Evolutionary conservation across 225 moss, liverwort and hornwort genomes (phyloP).

Genomic region (Asterella californica): DNA sequence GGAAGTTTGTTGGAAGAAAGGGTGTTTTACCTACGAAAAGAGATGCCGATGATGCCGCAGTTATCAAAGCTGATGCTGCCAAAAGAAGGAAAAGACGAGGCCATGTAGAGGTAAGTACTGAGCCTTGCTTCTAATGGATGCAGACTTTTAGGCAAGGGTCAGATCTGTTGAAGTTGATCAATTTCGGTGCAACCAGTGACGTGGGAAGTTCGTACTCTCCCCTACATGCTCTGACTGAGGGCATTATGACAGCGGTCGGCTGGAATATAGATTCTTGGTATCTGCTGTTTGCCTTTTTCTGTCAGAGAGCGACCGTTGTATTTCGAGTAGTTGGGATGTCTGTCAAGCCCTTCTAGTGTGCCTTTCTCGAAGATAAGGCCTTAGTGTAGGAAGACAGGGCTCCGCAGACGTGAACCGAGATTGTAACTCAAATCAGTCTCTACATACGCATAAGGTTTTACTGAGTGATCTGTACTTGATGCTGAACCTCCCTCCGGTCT

Average conservation of each 20-base stretch:
- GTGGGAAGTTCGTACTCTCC: background rate
- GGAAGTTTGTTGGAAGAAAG: conserved; percentile 20
- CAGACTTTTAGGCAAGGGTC: background rate
- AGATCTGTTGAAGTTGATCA: too few relatives aligned
- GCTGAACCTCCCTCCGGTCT: background rate
- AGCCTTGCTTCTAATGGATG: background rate
- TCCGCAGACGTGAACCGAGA: too few relatives aligned
- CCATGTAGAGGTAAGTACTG: conserved; percentile 65
- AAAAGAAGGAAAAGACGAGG: conserved; percentile 63
- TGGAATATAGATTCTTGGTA: too few relatives aligned
- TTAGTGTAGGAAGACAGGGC: too few relatives aligned
- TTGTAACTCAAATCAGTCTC: too few relatives aligned
- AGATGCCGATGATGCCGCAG: conserved; percentile 41
- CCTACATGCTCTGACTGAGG: background rate
- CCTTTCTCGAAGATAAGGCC: too few relatives aligned
- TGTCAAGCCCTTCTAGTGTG: too few relatives aligned
- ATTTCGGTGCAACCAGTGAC: background rate
- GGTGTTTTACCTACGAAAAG: conserved; percentile 49
- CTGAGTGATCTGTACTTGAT: background rate
- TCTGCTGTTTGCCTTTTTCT: too few relatives aligned
- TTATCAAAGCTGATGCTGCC: conserved; percentile 26
- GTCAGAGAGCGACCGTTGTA: too few relatives aligned
- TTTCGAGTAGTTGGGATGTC: too few relatives aligned
- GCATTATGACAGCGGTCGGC: background rate
- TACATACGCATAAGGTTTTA: too few relatives aligned